Percentiles rank a stretch among this genome's conserved stretches.
phyloP scores from a whole-genome alignment of 2,329 filamentous ascomycete genomes.

The Chaetomium strumarium region DNA sequence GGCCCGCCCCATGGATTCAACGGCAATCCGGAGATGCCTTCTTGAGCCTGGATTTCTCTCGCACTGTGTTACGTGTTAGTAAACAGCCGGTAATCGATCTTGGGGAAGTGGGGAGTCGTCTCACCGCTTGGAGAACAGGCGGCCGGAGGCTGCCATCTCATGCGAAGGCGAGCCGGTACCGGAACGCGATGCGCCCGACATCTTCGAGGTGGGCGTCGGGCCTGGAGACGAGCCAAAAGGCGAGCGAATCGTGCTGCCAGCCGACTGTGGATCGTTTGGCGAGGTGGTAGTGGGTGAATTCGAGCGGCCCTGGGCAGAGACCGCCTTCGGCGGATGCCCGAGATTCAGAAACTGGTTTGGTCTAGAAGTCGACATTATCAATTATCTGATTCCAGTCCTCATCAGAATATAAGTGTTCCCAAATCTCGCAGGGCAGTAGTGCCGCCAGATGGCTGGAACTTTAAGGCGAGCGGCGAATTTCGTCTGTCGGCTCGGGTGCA shows the following conservation, averaged over 20 bases:
- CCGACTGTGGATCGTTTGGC: constrained; percentile 65
- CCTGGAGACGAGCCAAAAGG: constrained; percentile 64
- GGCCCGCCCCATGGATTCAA: constrained; percentile 86
- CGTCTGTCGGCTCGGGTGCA: not conserved
- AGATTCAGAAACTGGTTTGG: constrained; percentile 74
- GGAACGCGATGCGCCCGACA: constrained; percentile 60
- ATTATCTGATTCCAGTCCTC: constrained; percentile 58
- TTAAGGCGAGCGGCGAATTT: constrained; percentile 2
- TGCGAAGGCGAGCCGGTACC: constrained; percentile 95
- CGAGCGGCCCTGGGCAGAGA: constrained; percentile 63
- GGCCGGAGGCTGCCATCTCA: constrained; percentile 64
- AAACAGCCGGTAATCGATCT: constrained; percentile 11
- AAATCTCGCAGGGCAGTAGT: constrained; percentile 13
- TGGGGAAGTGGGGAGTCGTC: constrained; percentile 30
- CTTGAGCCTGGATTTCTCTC: constrained; percentile 93
- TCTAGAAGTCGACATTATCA: constrained; percentile 88
- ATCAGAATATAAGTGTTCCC: constrained; percentile 30
- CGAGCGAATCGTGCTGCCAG: constrained; percentile 57
- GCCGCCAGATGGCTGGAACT: constrained; percentile 9
- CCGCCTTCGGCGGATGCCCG: constrained; percentile 68
- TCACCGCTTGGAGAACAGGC: constrained; percentile 90
- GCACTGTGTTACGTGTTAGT: constrained; percentile 51
- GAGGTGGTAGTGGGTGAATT: constrained; percentile 78
- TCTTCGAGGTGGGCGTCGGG: constrained; percentile 53
- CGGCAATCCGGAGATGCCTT: constrained; percentile 67